Percentiles rank a stretch among this genome's conserved stretches.
These are phyloP conservation scores for Microcos paniculata DNA, from an alignment of 345 rosid genomes.

Conservation along the genomic window DNA sequence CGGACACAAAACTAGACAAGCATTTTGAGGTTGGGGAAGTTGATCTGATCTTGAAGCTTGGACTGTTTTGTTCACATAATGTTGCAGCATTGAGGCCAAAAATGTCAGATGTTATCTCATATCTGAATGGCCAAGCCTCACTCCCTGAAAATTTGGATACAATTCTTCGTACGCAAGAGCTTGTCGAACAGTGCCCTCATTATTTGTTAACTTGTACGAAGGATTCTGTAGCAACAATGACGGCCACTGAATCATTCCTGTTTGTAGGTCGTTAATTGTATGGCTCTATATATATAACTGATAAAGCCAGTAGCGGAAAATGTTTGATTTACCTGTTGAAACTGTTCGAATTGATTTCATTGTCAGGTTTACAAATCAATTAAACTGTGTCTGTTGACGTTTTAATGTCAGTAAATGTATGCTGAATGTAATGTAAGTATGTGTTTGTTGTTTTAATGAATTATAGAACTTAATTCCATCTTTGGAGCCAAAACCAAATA, in stretches of 20 bases:
- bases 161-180: not conserved
- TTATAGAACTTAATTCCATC: too few relatives aligned
- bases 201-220: not conserved
- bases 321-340: not conserved
- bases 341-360: not conserved
- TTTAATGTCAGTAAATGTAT: too few relatives aligned
- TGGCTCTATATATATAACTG: not conserved
- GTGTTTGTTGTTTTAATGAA: too few relatives aligned
- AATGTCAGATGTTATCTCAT: not conserved
- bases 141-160: not conserved
- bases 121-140: not conserved
- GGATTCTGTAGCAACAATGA: not conserved
- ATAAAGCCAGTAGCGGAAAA: too few relatives aligned
- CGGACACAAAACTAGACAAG: slow-evolving; percentile 44
- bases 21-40: slow-evolving; percentile 38
- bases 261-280: not conserved
- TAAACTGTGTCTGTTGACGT: not conserved
- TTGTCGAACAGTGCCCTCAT: not conserved
- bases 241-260: not conserved
- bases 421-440: too few relatives aligned
- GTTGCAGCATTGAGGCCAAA: slow-evolving; percentile 4
- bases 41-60: slow-evolving; percentile 46
- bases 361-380: not conserved
- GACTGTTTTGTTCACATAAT: slow-evolving; percentile 51
- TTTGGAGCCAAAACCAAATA: too few relatives aligned